phyloP scores from a whole-genome alignment of 2,329 filamentous ascomycete genomes.

The Colletotrichum australisinense region DNA sequence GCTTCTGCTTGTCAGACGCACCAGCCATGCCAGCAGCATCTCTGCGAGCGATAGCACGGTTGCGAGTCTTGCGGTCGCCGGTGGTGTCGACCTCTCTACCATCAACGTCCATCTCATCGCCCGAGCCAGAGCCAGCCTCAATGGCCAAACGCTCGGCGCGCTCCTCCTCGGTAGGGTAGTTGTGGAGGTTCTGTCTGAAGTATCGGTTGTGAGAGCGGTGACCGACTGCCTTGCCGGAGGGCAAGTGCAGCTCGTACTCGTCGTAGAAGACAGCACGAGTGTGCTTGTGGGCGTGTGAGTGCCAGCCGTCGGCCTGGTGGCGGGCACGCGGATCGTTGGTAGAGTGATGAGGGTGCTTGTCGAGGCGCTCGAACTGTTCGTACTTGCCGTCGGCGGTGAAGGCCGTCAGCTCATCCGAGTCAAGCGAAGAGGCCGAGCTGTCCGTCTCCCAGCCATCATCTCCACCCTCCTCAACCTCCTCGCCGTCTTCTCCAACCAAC shows the following conservation, averaged over 20 bases:
- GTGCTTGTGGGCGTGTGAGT: conserved; percentile 84
- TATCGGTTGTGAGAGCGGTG: conserved; percentile 90
- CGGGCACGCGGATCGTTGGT: conserved; percentile 78
- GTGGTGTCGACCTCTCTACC: conserved; percentile 48
- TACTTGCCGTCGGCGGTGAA: conserved; percentile 80
- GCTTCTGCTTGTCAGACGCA: conserved; percentile 80
- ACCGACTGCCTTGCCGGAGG: conserved; percentile 88
- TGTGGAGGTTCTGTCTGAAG: conserved; percentile 91
- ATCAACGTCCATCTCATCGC: conserved; percentile 49
- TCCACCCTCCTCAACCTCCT: conserved; percentile 62
- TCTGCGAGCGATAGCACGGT: conserved; percentile 71
- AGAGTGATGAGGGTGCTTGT: conserved; percentile 81
- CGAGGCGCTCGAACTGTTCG: conserved; percentile 78
- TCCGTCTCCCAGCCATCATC: conserved; percentile 96
- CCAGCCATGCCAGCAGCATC: conserved; percentile 83
- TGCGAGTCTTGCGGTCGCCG: conserved; percentile 43
- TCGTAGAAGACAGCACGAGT: conserved; percentile 85
- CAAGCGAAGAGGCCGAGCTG: conserved; percentile 87
- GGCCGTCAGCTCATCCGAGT: conserved; percentile 84
- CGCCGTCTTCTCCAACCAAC: conserved; percentile 62
- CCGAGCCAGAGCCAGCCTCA: conserved; percentile 51
- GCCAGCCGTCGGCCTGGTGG: conserved; percentile 80
- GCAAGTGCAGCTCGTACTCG: conserved; percentile 93
- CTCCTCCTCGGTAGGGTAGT: conserved; percentile 83
- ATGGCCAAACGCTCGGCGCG: conserved; percentile 75